phyloP scores from a whole-genome alignment of 768 basidiomycete genomes.

The Leucosporidium yakuticum region DNA sequence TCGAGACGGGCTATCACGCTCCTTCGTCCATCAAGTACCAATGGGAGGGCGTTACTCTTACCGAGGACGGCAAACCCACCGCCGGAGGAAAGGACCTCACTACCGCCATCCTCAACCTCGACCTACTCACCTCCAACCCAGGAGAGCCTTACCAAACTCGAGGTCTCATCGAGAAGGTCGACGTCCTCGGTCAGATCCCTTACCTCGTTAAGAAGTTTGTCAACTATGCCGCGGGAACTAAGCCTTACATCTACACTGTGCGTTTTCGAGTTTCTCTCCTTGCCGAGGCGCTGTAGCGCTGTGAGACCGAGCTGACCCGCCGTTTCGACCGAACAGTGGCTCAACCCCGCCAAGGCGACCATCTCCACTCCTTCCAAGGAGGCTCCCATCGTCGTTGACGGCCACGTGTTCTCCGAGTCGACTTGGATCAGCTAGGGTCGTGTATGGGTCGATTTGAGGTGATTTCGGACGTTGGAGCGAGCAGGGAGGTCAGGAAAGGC shows the following conservation, averaged over 20 bases:
- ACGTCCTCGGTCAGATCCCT: constrained; percentile 91
- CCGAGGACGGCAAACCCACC: constrained; percentile 41
- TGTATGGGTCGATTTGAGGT: neutral
- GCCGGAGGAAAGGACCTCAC: constrained; percentile 51
- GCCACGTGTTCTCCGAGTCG: constrained; percentile 77
- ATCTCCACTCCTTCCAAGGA: constrained; percentile 47
- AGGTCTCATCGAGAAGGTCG: constrained; percentile 85
- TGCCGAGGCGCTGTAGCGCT: neutral
- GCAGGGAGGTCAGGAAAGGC: neutral
- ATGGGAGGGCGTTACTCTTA: constrained; percentile 68
- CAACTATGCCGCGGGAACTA: constrained; percentile 87
- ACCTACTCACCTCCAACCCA: constrained; percentile 42
- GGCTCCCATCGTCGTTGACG: constrained; percentile 51
- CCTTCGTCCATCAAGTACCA: constrained; percentile 65
- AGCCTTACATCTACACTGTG: constrained; percentile 59
- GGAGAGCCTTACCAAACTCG: constrained; percentile 20
- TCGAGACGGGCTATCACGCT: constrained; percentile 71
- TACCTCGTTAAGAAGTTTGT: constrained; percentile 85
- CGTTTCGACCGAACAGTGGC: constrained; percentile 48
- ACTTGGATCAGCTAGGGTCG: constrained; percentile 66
- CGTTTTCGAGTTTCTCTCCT: constrained; percentile 70
- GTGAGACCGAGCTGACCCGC: neutral
- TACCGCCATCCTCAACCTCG: constrained; percentile 54
- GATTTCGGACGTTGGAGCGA: neutral
- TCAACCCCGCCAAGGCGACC: constrained; percentile 53